A percentile compares a stretch with the other conserved stretches of the same genome.
Conservation (phyloP, 1,284 basidiomycete species). For the Cutaneotrichosporon cutaneum region DNA sequence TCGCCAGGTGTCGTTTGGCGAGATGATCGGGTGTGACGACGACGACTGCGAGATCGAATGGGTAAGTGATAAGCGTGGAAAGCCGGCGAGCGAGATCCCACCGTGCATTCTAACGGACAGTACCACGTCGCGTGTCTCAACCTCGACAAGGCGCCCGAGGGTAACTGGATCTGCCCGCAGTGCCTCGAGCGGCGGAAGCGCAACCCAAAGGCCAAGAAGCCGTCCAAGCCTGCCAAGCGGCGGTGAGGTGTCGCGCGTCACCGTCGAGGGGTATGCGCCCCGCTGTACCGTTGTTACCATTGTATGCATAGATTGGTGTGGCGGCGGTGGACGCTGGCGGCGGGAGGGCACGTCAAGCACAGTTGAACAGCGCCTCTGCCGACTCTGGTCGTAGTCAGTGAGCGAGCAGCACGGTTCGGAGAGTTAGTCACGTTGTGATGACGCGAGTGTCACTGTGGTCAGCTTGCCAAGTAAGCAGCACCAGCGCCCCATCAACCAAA, state of each 20-base stretch:
- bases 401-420: too few species aligned
- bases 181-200: constrained; percentile 42
- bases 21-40: constrained; percentile 97
- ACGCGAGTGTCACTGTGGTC: too few species aligned
- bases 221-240: constrained; percentile 21
- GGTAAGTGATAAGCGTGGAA: constrained; percentile 66
- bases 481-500: too few species aligned
- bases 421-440: too few species aligned
- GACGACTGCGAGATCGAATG: constrained; percentile 87
- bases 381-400: not conserved
- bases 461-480: too few species aligned
- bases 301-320: constrained; percentile 2
- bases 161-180: constrained; percentile 77
- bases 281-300: not conserved
- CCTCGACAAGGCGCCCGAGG: constrained; percentile 67
- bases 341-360: not conserved
- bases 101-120: constrained; percentile 52
- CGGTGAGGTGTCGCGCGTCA: not conserved
- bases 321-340: not conserved
- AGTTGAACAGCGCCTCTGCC: not conserved
- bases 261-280: not conserved
- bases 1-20: constrained; percentile 69
- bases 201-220: constrained; percentile 36
- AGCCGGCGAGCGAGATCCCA: not conserved
- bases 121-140: constrained; percentile 82